Percentiles rank a stretch among this genome's conserved stretches.
Conservation (phyloP, 2,329 filamentous ascomycete species). For the Penicillium sp. region DNA sequence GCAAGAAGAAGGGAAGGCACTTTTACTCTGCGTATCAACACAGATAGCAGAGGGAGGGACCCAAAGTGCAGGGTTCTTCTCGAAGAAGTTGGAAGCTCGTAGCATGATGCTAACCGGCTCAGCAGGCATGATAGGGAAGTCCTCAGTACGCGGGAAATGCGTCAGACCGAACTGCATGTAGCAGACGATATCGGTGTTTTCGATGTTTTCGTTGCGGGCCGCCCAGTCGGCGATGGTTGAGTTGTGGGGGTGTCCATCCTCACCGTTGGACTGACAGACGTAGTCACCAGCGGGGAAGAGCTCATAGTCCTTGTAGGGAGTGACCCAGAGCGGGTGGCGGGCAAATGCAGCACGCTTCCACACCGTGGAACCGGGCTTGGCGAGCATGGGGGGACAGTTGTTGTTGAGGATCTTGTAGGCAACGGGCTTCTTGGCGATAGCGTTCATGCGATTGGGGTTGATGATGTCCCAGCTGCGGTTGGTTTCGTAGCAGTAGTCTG, state of each 20-base stretch:
- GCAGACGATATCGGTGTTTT: conserved; percentile 59
- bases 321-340: conserved; percentile 61
- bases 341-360: conserved; percentile 62
- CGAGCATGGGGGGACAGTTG: conserved; percentile 40
- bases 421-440: conserved; percentile 26
- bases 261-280: conserved; percentile 59
- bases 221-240: conserved; percentile 45
- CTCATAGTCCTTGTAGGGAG: conserved; percentile 59
- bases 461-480: conserved; percentile 35
- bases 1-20: conserved; percentile 28
- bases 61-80: conserved; percentile 61
- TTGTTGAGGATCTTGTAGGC: conserved; percentile 33
- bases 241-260: conserved; percentile 42
- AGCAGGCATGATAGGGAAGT: conserved; percentile 62
- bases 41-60: conserved; percentile 47
- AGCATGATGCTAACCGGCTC: conserved; percentile 60
- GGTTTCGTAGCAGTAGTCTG: conserved; percentile 56
- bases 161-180: conserved; percentile 62
- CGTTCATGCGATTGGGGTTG: conserved; percentile 29
- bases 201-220: conserved; percentile 53
- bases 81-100: conserved; percentile 62
- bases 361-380: conserved; percentile 56
- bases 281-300: conserved; percentile 62
- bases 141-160: conserved; percentile 53
- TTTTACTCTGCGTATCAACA: conserved; percentile 32